These are phyloP conservation scores for Acorus gramineus DNA, from an alignment of 106 monocot genomes.

Conservation along the genomic window DNA sequence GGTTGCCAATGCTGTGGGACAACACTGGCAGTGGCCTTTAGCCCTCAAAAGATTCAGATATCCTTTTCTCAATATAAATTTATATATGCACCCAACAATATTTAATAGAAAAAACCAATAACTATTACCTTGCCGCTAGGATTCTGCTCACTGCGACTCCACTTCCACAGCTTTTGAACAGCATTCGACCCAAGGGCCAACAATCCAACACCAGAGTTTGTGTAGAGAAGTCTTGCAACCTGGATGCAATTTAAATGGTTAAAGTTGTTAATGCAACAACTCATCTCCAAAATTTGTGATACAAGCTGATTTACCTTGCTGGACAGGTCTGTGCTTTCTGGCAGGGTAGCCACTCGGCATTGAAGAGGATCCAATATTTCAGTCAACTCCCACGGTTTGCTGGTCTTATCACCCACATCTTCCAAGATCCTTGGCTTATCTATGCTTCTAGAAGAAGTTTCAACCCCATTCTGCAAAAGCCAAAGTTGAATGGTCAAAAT, in stretches of 20 bases:
- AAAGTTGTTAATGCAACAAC: constrained; percentile 1
- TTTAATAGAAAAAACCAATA: not conserved
- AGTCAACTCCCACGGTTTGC: constrained; percentile 34
- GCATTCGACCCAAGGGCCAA: constrained; percentile 53
- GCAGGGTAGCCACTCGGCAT: constrained; percentile 50
- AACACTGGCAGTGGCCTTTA: constrained; percentile 54
- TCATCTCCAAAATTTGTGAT: not conserved
- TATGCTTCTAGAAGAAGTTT: constrained; percentile 27
- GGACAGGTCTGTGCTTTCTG: constrained; percentile 42
- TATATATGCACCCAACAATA: not conserved
- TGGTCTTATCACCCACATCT: constrained; percentile 38
- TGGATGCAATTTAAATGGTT: constrained; percentile 1
- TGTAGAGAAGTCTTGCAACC: constrained; percentile 51
- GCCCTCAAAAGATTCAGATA: constrained; percentile 6
- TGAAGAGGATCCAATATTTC: constrained; percentile 53
- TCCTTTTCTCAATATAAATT: not conserved
- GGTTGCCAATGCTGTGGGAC: constrained; percentile 59
- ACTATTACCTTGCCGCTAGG: constrained; percentile 44
- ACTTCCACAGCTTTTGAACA: constrained; percentile 55
- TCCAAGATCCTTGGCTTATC: constrained; percentile 51
- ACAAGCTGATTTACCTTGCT: constrained; percentile 29
- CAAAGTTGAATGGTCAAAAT: not conserved
- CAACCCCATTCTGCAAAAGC: constrained; percentile 42
- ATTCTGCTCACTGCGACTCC: constrained; percentile 56
- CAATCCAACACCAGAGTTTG: constrained; percentile 48